These are phyloP conservation scores for Gigaspora rosea DNA, from an alignment of 192 early-diverging fungal genomes.

Conservation along the genomic window DNA sequence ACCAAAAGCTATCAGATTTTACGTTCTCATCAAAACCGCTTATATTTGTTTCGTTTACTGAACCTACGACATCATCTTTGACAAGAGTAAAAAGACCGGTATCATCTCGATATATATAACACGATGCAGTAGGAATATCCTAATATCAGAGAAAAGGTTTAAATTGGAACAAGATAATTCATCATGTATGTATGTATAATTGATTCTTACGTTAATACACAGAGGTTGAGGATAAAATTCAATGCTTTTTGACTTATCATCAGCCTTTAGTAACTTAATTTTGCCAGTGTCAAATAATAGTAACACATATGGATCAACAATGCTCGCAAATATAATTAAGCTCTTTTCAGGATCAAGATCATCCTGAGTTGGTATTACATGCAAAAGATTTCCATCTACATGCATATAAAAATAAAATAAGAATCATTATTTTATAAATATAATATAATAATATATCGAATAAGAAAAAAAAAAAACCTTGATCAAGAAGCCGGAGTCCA, in stretches of 20 bases:
- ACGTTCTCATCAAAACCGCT: conserved; percentile 42
- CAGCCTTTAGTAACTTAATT: conserved; percentile 59
- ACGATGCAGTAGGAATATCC: conserved; percentile 39
- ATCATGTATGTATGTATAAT: not conserved
- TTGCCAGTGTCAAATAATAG: conserved; percentile 67
- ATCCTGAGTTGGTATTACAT: conserved; percentile 48
- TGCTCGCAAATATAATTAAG: conserved; percentile 68
- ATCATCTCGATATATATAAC: conserved; percentile 57
- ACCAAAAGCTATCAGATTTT: conserved; percentile 60
- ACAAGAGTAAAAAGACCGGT: conserved; percentile 35
- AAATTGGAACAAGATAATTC: not conserved
- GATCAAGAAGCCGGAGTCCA: conserved; percentile 73
- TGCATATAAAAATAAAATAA: not conserved
- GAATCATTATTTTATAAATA: not conserved
- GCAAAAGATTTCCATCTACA: conserved; percentile 55
- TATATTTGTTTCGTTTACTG: conserved; percentile 45
- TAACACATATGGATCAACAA: conserved; percentile 82
- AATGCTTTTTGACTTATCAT: conserved; percentile 52
- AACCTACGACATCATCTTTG: conserved; percentile 16
- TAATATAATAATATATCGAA: not conserved
- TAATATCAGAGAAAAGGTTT: not conserved
- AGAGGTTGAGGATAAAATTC: conserved; percentile 39
- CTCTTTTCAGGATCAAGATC: conserved; percentile 45
- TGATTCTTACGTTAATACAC: conserved; percentile 44
- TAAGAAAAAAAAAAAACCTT: conserved; percentile 43